phyloP scores from a whole-genome alignment of 352 stramenopile genomes.

The Phytophthora chlamydospora region DNA sequence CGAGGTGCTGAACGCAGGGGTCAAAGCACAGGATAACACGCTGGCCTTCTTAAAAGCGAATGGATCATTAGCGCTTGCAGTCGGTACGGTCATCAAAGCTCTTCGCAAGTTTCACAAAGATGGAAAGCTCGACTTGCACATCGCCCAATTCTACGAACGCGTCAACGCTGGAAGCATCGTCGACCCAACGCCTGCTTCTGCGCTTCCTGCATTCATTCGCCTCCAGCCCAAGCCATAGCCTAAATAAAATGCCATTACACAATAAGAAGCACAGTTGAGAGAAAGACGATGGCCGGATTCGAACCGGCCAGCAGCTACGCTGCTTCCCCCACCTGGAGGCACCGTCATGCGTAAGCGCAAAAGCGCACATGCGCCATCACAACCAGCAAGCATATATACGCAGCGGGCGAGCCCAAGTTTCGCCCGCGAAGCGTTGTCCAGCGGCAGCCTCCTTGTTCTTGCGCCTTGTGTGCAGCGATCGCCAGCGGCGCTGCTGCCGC shows the following conservation, averaged over 20 bases:
- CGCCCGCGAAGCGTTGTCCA: too few species aligned
- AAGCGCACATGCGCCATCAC: too few species aligned
- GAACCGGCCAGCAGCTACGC: slow-evolving; percentile 8
- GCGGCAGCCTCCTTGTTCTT: too few species aligned
- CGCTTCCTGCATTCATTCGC: slow-evolving; percentile 11
- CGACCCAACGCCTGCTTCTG: slow-evolving; percentile 5
- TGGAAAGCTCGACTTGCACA: slow-evolving; percentile 9
- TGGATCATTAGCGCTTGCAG: slow-evolving; percentile 8
- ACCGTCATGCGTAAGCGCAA: neutral
- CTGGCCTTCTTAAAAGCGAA: slow-evolving; percentile 8
- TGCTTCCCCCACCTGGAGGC: slow-evolving; percentile 4
- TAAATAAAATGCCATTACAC: slow-evolving; percentile 1
- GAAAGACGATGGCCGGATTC: slow-evolving; percentile 5
- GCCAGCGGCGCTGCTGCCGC: too few species aligned
- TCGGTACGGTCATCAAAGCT: slow-evolving; percentile 4
- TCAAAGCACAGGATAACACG: slow-evolving; percentile 7
- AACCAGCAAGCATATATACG: too few species aligned
- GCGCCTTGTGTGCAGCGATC: too few species aligned
- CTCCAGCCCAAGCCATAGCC: slow-evolving; percentile 1
- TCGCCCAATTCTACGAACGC: slow-evolving; percentile 3
- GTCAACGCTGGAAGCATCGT: slow-evolving; percentile 1
- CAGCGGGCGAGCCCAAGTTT: too few species aligned
- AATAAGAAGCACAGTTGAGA: neutral
- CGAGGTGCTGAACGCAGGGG: slow-evolving; percentile 1
- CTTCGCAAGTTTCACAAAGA: slow-evolving; percentile 9